phyloP scores from a whole-genome alignment of 2,329 filamentous ascomycete species.

The Hysterium pulicare region DNA sequence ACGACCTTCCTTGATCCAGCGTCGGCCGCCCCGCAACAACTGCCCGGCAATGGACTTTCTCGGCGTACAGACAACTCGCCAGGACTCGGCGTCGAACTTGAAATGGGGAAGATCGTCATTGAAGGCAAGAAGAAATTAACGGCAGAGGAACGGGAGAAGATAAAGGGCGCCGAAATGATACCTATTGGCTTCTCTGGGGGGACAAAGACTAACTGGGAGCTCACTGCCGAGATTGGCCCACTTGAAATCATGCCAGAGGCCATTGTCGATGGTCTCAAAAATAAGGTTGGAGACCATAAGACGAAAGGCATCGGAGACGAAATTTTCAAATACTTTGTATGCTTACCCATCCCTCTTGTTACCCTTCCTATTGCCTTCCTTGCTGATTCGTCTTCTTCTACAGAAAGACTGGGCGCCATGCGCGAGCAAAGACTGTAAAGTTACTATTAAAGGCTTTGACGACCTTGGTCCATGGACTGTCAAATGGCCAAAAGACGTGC shows the following conservation, averaged over 20 bases:
- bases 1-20: slow-evolving; percentile 5
- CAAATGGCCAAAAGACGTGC: slow-evolving; percentile 4
- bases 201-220: slow-evolving; percentile 7
- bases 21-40: slow-evolving; percentile 5
- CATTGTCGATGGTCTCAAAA: slow-evolving; percentile 10
- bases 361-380: slow-evolving; percentile 4
- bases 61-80: slow-evolving; percentile 5
- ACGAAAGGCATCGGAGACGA: slow-evolving; percentile 9
- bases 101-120: slow-evolving; percentile 5
- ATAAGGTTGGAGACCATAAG: slow-evolving; percentile 10
- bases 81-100: slow-evolving; percentile 8
- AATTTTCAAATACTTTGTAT: slow-evolving; percentile 10
- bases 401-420: slow-evolving; percentile 5
- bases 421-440: slow-evolving; percentile 2
- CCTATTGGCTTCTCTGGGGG: slow-evolving; percentile 5
- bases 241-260: slow-evolving; percentile 7
- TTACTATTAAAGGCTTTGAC: slow-evolving; percentile 6
- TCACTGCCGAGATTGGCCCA: slow-evolving; percentile 6
- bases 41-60: slow-evolving; percentile 8
- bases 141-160: slow-evolving; percentile 5
- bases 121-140: slow-evolving; percentile 8
- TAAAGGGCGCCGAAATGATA: slow-evolving; percentile 8
- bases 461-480: slow-evolving; percentile 7
- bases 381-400: slow-evolving; percentile 7
- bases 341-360: slow-evolving; percentile 4